phyloP scores from a whole-genome alignment of 1,284 basidiomycete species.

The Volvariella surrecta region DNA sequence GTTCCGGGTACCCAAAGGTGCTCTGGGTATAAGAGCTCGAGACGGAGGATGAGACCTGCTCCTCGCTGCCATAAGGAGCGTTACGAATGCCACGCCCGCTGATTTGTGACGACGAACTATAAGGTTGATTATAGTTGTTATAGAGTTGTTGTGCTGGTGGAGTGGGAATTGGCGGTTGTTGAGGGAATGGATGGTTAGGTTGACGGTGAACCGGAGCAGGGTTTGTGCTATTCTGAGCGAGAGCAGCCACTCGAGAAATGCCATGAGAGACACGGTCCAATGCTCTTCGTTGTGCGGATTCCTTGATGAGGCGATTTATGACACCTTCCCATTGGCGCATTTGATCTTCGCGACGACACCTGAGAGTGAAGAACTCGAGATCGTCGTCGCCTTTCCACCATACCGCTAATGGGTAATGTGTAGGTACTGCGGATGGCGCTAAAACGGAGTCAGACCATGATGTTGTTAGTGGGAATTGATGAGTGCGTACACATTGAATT shows the following conservation, averaged over 20 bases:
- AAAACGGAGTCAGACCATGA: slow-evolving; percentile 9
- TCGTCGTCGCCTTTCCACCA: slow-evolving; percentile 94
- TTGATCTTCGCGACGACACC: slow-evolving; percentile 90
- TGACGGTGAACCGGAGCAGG: slow-evolving; percentile 18
- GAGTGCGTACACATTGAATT: slow-evolving; percentile 49
- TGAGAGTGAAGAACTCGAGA: slow-evolving; percentile 89
- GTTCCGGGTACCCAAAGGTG: slow-evolving; percentile 50
- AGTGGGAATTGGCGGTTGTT: not conserved
- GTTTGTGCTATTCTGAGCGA: slow-evolving; percentile 33
- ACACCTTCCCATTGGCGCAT: slow-evolving; percentile 88
- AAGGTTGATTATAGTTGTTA: slow-evolving; percentile 24
- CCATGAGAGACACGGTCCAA: slow-evolving; percentile 44
- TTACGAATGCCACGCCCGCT: slow-evolving; percentile 13
- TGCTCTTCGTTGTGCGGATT: slow-evolving; percentile 53
- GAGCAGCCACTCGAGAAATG: slow-evolving; percentile 23
- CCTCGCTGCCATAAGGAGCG: slow-evolving; percentile 32
- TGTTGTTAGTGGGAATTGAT: slow-evolving; percentile 6
- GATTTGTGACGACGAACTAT: slow-evolving; percentile 9
- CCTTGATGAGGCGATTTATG: slow-evolving; percentile 81
- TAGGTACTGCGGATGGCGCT: slow-evolving; percentile 33
- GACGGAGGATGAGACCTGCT: slow-evolving; percentile 19
- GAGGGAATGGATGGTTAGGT: slow-evolving; percentile 1
- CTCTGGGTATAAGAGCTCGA: slow-evolving; percentile 29
- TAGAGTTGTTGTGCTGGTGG: slow-evolving; percentile 24
- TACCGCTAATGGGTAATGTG: slow-evolving; percentile 69